Evolutionary conservation across 306 rosid species (phyloP).

Genomic region (Ceratonia siliqua): DNA sequence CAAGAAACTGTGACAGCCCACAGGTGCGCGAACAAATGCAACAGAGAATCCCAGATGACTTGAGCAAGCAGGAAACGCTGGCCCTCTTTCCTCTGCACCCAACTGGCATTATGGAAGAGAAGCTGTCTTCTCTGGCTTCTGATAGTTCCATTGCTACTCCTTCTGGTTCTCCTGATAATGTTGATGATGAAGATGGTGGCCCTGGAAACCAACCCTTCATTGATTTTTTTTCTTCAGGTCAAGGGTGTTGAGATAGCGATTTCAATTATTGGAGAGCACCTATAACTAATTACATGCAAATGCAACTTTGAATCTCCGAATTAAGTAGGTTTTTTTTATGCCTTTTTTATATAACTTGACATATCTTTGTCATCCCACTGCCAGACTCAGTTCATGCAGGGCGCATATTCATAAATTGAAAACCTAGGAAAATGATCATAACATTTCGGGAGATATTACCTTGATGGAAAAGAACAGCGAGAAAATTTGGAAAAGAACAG

Average conservation of each 20-base stretch:
- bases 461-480: too few relatives aligned
- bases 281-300: constrained; percentile 25
- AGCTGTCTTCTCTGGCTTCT: constrained; percentile 33
- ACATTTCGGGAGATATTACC: too few relatives aligned
- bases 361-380: too few relatives aligned
- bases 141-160: constrained; percentile 30
- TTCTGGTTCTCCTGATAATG: constrained; percentile 24
- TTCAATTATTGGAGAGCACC: not conserved
- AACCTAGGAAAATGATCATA: too few relatives aligned
- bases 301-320: constrained; percentile 23
- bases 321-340: not conserved
- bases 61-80: constrained; percentile 54
- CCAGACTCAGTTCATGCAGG: too few relatives aligned
- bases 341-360: not conserved
- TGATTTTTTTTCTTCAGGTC: constrained; percentile 49
- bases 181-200: not conserved
- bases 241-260: not conserved
- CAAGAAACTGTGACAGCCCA: constrained; percentile 20
- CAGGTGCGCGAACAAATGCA: constrained; percentile 29
- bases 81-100: constrained; percentile 81
- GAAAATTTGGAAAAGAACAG: too few relatives aligned
- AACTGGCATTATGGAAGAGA: constrained; percentile 59
- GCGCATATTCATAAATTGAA: too few relatives aligned
- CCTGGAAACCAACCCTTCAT: constrained; percentile 34
- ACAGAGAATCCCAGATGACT: constrained; percentile 7